phyloP scores from a whole-genome alignment of 2,329 filamentous ascomycete species.

The Apiospora pterosperma region DNA sequence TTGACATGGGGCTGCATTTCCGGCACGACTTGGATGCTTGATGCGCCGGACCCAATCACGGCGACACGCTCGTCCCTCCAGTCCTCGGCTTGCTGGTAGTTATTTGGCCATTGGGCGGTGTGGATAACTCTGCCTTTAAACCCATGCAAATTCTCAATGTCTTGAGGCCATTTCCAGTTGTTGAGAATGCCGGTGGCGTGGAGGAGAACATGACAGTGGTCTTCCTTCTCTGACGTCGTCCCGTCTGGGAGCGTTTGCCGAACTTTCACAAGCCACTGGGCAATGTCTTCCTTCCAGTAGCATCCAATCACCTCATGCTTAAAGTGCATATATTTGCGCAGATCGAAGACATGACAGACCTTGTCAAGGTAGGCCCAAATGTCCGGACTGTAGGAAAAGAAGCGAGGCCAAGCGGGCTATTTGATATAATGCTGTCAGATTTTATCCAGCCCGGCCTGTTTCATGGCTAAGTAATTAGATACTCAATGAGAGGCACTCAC shows the following conservation, averaged over 20 bases:
- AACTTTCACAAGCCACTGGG: slow-evolving; percentile 5
- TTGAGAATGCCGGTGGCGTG: slow-evolving; percentile 49
- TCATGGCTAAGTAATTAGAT: too few species aligned
- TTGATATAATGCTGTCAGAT: background rate
- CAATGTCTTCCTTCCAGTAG: slow-evolving; percentile 17
- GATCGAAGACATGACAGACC: background rate
- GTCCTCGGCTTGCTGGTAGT: too few species aligned
- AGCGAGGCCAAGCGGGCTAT: background rate
- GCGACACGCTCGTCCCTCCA: slow-evolving; percentile 43
- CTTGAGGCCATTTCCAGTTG: slow-evolving; percentile 49
- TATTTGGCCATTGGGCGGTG: slow-evolving; percentile 51
- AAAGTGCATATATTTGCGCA: slow-evolving; percentile 19
- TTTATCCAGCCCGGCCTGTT: background rate
- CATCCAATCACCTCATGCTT: slow-evolving; percentile 16
- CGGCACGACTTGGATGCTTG: slow-evolving; percentile 50
- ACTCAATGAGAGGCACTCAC: too few species aligned
- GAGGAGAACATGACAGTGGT: slow-evolving; percentile 43
- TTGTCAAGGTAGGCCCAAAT: background rate
- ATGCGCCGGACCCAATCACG: slow-evolving; percentile 50
- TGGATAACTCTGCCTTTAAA: slow-evolving; percentile 54
- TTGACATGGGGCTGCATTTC: slow-evolving; percentile 28
- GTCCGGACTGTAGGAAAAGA: background rate
- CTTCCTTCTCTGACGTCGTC: slow-evolving; percentile 28
- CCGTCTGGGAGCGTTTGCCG: background rate
- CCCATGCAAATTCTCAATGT: slow-evolving; percentile 43